These are phyloP conservation scores for Nakazawaea molendinolei DNA, from an alignment of 805 yeast genomes.

Conservation along the genomic window DNA sequence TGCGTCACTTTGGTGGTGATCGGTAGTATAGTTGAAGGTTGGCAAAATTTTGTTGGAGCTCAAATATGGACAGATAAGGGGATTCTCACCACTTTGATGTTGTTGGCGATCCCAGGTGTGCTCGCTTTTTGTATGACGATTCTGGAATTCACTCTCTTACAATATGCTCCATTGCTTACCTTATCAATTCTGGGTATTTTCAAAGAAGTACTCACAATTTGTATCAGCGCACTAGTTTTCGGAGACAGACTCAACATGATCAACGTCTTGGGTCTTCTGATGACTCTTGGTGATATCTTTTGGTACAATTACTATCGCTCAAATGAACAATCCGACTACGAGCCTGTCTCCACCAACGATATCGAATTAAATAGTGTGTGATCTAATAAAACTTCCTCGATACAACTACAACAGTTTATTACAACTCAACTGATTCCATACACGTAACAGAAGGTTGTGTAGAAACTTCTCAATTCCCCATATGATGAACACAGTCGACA, in stretches of 20 bases:
- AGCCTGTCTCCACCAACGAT: background rate
- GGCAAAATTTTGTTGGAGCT: constrained; percentile 41
- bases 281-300: constrained; percentile 72
- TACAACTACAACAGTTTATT: no score
- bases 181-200: constrained; percentile 88
- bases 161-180: constrained; percentile 78
- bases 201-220: constrained; percentile 82
- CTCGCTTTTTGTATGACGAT: constrained; percentile 87
- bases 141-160: constrained; percentile 77
- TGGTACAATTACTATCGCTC: constrained; percentile 75
- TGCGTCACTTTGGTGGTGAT: constrained; percentile 49
- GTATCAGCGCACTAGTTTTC: constrained; percentile 60
- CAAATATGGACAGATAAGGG: constrained; percentile 66
- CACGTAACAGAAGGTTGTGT: no score
- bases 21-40: constrained; percentile 69
- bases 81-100: constrained; percentile 40
- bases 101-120: constrained; percentile 75
- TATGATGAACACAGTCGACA: no score
- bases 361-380: no score
- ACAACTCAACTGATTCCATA: no score
- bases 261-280: constrained; percentile 65
- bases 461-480: no score
- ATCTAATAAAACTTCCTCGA: no score
- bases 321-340: constrained; percentile 17
- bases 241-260: constrained; percentile 63